Evolutionary conservation across 2,329 filamentous ascomycete genomes (phyloP).

Genomic region (Shiraia bambusicola): DNA sequence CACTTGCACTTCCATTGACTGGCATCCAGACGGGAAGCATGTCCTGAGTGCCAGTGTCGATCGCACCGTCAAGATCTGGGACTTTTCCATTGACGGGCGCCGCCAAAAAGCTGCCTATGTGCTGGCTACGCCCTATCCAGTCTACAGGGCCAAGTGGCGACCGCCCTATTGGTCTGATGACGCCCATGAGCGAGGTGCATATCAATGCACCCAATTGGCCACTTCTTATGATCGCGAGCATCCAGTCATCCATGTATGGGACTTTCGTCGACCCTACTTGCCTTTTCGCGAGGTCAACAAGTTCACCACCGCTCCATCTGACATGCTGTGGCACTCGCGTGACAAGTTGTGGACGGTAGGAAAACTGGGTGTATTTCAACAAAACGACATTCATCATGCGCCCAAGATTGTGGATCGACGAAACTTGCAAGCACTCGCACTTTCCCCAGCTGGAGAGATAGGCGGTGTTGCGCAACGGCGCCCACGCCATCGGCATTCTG

Average conservation of each 20-base stretch:
- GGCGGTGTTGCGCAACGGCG: conserved; percentile 57
- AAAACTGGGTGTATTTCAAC: conserved; percentile 61
- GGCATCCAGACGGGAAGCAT: conserved; percentile 68
- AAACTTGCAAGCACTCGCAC: conserved; percentile 57
- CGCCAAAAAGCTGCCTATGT: conserved; percentile 61
- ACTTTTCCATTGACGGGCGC: conserved; percentile 59
- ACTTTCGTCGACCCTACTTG: conserved; percentile 62
- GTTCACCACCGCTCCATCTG: conserved; percentile 57
- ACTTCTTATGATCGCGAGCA: conserved; percentile 64
- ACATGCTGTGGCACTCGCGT: conserved; percentile 65
- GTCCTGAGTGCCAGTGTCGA: conserved; percentile 64
- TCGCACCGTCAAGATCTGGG: conserved; percentile 64
- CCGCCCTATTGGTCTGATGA: conserved; percentile 60
- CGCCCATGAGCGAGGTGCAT: conserved; percentile 53
- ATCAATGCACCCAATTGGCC: conserved; percentile 63
- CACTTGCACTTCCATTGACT: conserved; percentile 63
- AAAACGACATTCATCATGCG: conserved; percentile 62
- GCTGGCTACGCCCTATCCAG: conserved; percentile 62
- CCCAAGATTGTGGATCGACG: conserved; percentile 60
- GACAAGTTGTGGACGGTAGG: conserved; percentile 66
- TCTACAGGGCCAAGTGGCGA: conserved; percentile 64
- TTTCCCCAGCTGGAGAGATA: conserved; percentile 60
- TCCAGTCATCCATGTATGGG: conserved; percentile 64
- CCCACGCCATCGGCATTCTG: conserved; percentile 44
- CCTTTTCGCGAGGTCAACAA: conserved; percentile 63